These are phyloP conservation scores for Raphanus hybrid DNA, from an alignment of 441 rosid genomes.

Conservation along the genomic window DNA sequence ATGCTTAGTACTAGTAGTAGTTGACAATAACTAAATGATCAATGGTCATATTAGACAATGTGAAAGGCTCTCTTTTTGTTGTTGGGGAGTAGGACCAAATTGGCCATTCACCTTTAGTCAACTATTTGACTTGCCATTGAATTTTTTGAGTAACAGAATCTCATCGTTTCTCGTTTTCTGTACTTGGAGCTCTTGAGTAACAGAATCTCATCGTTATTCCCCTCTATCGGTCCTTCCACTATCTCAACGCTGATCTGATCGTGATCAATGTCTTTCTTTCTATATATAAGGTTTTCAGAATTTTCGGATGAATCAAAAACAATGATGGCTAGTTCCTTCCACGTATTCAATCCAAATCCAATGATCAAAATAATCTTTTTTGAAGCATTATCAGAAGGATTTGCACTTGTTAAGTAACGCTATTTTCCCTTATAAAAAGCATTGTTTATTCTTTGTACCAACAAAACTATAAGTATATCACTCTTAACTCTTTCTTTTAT, in stretches of 20 bases:
- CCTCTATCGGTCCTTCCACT: conserved; percentile 39
- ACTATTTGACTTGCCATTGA: conserved; percentile 25
- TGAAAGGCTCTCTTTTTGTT: not conserved
- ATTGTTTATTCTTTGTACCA: not conserved
- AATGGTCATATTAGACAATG: conserved; percentile 15
- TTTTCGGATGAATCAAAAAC: conserved; percentile 34
- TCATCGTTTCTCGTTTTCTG: conserved; percentile 26
- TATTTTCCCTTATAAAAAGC: not conserved
- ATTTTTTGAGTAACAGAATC: conserved; percentile 33
- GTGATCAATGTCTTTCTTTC: conserved; percentile 13
- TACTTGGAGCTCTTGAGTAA: conserved; percentile 34
- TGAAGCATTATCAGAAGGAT: conserved; percentile 24
- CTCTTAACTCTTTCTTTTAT: not conserved
- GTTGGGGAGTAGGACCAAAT: not conserved
- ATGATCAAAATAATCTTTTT: conserved; percentile 37
- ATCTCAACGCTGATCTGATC: conserved; percentile 25
- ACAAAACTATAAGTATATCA: not conserved
- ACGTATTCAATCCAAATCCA: conserved; percentile 43
- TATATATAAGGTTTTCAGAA: not conserved
- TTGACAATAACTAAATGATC: conserved; percentile 18
- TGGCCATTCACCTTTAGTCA: conserved; percentile 8
- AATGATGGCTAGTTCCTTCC: conserved; percentile 42
- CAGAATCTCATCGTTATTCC: conserved; percentile 29
- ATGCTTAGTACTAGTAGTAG: not conserved
- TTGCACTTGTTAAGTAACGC: not conserved